Percentiles rank a stretch among this genome's conserved stretches.
Evolutionary conservation across 257 asterid species (phyloP).

Genomic region (Lavandula angustifolia): DNA sequence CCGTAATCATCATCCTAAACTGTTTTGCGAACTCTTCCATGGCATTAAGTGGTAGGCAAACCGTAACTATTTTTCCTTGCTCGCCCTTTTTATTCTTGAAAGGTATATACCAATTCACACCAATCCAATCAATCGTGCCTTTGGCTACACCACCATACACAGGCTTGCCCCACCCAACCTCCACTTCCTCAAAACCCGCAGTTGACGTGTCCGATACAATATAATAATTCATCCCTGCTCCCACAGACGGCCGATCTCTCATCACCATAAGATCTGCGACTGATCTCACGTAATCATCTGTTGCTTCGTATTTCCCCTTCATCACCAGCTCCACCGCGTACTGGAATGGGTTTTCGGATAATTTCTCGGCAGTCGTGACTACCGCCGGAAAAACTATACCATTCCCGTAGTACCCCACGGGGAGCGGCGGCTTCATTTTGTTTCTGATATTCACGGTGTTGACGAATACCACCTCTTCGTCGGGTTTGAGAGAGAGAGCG

Average conservation of each 20-base stretch:
- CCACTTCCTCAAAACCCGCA: background rate
- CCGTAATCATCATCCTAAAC: too few species aligned
- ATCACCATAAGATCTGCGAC: background rate
- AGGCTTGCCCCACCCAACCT: background rate
- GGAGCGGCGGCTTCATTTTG: conserved; percentile 44
- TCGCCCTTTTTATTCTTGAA: background rate
- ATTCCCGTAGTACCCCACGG: conserved; percentile 53
- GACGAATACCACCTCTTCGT: conserved; percentile 44
- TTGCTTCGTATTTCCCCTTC: too few species aligned
- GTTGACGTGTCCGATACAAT: background rate
- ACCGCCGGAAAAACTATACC: conserved; percentile 44
- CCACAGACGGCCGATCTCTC: background rate
- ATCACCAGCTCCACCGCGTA: conserved; percentile 4
- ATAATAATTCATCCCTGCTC: background rate
- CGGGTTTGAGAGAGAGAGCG: background rate
- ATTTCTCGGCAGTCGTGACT: conserved; percentile 30
- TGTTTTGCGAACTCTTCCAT: too few species aligned
- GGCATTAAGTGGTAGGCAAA: too few species aligned
- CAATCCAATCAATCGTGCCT: background rate
- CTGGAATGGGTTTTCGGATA: conserved; percentile 36
- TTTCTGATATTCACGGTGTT: conserved; percentile 39
- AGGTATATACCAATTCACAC: background rate
- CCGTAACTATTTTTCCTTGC: background rate
- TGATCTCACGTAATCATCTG: background rate
- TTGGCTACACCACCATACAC: background rate